Evolutionary conservation across 352 stramenopile genomes (phyloP).

Genomic region (Phytophthora ohioensis): DNA sequence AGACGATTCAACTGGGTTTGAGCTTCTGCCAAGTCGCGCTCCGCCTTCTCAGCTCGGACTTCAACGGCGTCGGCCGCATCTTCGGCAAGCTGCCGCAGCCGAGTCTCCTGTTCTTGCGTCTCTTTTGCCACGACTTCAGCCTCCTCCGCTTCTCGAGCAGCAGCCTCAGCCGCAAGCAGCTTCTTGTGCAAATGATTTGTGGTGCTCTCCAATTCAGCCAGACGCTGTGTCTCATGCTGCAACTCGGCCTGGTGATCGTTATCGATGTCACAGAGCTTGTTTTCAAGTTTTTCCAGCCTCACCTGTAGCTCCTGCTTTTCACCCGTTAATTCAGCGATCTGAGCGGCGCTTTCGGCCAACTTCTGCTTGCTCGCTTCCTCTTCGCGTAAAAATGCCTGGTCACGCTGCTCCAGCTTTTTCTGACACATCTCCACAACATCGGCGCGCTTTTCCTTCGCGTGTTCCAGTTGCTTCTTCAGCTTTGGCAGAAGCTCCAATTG

Average conservation of each 20-base stretch:
- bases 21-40: constrained; percentile 42
- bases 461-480: constrained; percentile 61
- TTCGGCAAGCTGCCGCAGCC: constrained; percentile 53
- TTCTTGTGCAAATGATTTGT: constrained; percentile 49
- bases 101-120: constrained; percentile 37
- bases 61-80: constrained; percentile 57
- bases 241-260: constrained; percentile 26
- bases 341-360: constrained; percentile 34
- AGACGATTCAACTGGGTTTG: constrained; percentile 45
- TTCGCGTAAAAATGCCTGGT: constrained; percentile 64
- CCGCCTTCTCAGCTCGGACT: constrained; percentile 48
- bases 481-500: constrained; percentile 60
- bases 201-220: constrained; percentile 33
- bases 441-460: constrained; percentile 53
- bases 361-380: constrained; percentile 56
- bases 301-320: constrained; percentile 40
- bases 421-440: constrained; percentile 30
- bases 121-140: constrained; percentile 43
- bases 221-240: constrained; percentile 34
- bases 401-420: constrained; percentile 41
- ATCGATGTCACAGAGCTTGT: constrained; percentile 32
- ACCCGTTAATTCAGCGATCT: constrained; percentile 34
- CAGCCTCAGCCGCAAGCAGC: constrained; percentile 37
- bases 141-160: constrained; percentile 39
- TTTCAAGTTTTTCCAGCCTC: constrained; percentile 41